These are phyloP conservation scores for Tolypocladium tundrense DNA, from an alignment of 2,329 filamentous ascomycete genomes.

Conservation along the genomic window DNA sequence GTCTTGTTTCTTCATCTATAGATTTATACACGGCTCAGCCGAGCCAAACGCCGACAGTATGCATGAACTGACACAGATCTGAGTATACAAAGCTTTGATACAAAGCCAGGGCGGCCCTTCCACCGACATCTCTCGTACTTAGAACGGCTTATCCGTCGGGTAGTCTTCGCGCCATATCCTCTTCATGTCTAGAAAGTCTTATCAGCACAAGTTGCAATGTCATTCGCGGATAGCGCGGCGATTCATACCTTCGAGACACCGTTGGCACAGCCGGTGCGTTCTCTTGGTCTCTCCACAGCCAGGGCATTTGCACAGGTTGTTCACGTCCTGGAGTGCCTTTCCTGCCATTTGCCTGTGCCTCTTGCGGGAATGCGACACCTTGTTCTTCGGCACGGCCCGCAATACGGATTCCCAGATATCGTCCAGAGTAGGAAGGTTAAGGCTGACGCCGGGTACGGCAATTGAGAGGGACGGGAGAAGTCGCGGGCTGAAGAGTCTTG, in stretches of 20 bases:
- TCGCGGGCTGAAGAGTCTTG: slow-evolving; percentile 33
- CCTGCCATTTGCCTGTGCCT: slow-evolving; percentile 88
- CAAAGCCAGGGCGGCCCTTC: slow-evolving; percentile 9
- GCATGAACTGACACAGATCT: slow-evolving; percentile 17
- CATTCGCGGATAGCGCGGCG: not conserved
- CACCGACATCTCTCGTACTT: slow-evolving; percentile 5
- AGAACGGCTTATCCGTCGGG: slow-evolving; percentile 21
- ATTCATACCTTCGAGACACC: slow-evolving; percentile 70
- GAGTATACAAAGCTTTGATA: slow-evolving; percentile 20
- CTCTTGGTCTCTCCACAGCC: slow-evolving; percentile 82
- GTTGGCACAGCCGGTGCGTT: slow-evolving; percentile 78
- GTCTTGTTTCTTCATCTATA: slow-evolving; percentile 5
- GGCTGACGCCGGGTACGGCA: slow-evolving; percentile 49
- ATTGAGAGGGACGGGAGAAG: slow-evolving; percentile 45
- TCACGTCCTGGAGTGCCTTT: slow-evolving; percentile 88
- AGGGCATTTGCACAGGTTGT: slow-evolving; percentile 76
- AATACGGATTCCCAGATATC: slow-evolving; percentile 91
- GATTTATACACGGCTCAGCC: slow-evolving; percentile 17
- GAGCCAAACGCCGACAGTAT: slow-evolving; percentile 23
- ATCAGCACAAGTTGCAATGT: not conserved
- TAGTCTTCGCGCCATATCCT: slow-evolving; percentile 32
- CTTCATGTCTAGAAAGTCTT: slow-evolving; percentile 28
- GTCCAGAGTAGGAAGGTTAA: slow-evolving; percentile 47
- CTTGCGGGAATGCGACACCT: slow-evolving; percentile 95
- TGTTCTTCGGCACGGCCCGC: slow-evolving; percentile 94